Evolutionary conservation across 345 rosid species (phyloP), one percentile per base, ranked within the genome.

Genomic region (Eucalyptus cloeziana): DNA sequence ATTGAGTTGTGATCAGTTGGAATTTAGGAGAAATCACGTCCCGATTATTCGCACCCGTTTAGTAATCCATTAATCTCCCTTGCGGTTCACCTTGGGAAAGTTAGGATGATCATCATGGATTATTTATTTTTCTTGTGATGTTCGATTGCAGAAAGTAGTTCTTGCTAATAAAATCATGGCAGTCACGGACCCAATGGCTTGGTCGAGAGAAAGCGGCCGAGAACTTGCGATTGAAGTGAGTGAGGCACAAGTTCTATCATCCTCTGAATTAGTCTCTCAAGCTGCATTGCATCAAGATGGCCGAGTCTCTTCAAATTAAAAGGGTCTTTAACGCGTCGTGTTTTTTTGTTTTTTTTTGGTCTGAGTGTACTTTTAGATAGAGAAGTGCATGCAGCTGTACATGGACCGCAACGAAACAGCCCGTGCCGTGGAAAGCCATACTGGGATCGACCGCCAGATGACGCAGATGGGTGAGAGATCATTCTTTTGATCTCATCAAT

Each of bases 61-160:
- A 62, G 31, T 0, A 30, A 30, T 62, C 33, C 71, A 30, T 62
- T 62, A 13, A 62, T 30, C 71, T 62, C 71, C 33, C 19, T 30
- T 0, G 33, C 0, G 33, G 71, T 62, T 62, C 33, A 30, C 71
- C 71, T 13, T n/a, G 0, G 71, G 71, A 62, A 30, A 2, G 33
- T 62, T 60, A 60, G 13, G 31, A 25, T 14, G 33, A 30, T 14
- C 71, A n/a, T 7, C 37, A 64, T 64, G 71, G 9, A n/a, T 64
- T 64, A 64, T 64, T n/a, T n/a, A 13, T n/a, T 64, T 64, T 62
- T 27, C 71, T 64, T 64, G 76, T 0, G 19, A n/a, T 64, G 37
- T 64, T 64, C 10, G 10, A 13, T 13, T 64, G 76, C 76, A n/a
- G 76, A 64, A 64, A 64, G 19, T n/a, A n/a, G 76, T 14, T 64